Evolutionary conservation across 139 green algal genomes (phyloP), one percentile per base, ranked within the genome.

Genomic region (Auxenochlorella pyrenoidosa): DNA sequence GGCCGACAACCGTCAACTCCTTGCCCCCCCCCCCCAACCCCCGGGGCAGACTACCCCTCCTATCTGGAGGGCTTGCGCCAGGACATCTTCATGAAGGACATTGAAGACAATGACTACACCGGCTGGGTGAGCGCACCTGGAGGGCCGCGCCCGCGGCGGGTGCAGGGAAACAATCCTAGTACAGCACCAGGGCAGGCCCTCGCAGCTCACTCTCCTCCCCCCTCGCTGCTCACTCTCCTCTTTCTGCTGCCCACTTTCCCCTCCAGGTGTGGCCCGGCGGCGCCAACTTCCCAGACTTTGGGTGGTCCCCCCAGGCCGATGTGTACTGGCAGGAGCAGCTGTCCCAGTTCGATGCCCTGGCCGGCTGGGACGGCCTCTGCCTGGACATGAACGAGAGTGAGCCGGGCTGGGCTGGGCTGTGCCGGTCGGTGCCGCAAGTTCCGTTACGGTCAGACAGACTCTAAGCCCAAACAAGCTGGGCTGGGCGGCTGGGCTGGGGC

Each of bases 381-480:
- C 91, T 96, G 5, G 95, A 97, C 90, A 97, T 97, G 95, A 95
- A 97, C 68, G 95, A 97, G 82, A n/a, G 80, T 76, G 60, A 76
- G 79, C 54, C 16, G 54, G 15, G 15, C 54, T 63, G 12, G 54
- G 15, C 54, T 63, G 54, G 26, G 63, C 13, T n/a, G 26, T 32
- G 28, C 10, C 30, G 13, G n/a, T n/a, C n/a, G n/a, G n/a, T n/a
- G n/a, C n/a, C n/a, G n/a, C n/a, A n/a, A n/a, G n/a, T n/a, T n/a
- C n/a, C n/a, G n/a, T n/a, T n/a, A n/a, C n/a, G n/a, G n/a, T n/a
- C n/a, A n/a, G n/a, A n/a, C n/a, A n/a, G n/a, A n/a, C n/a, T n/a
- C n/a, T n/a, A n/a, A n/a, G n/a, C n/a, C n/a, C n/a, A n/a, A n/a
- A n/a, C n/a, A n/a, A n/a, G n/a, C n/a, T n/a, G n/a, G n/a, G n/a